phyloP scores from a whole-genome alignment of 257 asterid genomes.

The Vinca minor region DNA sequence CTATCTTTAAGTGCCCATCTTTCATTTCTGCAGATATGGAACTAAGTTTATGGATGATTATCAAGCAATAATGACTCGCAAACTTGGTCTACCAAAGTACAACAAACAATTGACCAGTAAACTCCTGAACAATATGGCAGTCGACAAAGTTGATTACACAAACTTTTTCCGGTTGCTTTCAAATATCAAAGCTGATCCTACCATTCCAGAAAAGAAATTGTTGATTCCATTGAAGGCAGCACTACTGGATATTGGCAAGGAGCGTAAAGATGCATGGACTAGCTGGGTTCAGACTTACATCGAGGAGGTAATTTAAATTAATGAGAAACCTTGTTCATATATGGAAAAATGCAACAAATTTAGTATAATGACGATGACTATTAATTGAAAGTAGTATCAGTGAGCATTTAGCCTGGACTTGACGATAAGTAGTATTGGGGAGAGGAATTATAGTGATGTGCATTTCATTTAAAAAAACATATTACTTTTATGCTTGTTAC shows the following conservation, averaged over 20 bases:
- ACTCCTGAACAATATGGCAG: conserved; percentile 91
- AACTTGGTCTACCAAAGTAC: conserved; percentile 85
- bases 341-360: neutral
- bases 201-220: conserved; percentile 53
- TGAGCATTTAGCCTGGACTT: too few species aligned
- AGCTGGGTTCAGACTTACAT: conserved; percentile 77
- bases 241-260: conserved; percentile 87
- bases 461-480: neutral
- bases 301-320: conserved; percentile 50
- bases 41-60: conserved; percentile 89
- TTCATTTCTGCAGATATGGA: conserved; percentile 53
- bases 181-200: conserved; percentile 64
- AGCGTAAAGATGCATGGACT: conserved; percentile 91
- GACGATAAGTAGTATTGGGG: too few species aligned
- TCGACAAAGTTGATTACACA: conserved; percentile 97
- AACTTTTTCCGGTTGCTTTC: conserved; percentile 91
- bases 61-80: conserved; percentile 87
- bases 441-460: neutral
- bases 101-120: conserved; percentile 76
- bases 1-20: conserved; percentile 14
- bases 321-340: neutral
- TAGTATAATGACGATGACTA: neutral
- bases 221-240: conserved; percentile 82
- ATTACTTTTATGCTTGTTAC: neutral
- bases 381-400: neutral